phyloP scores from a whole-genome alignment of 345 rosid species.

The Eucalyptus marginata region DNA sequence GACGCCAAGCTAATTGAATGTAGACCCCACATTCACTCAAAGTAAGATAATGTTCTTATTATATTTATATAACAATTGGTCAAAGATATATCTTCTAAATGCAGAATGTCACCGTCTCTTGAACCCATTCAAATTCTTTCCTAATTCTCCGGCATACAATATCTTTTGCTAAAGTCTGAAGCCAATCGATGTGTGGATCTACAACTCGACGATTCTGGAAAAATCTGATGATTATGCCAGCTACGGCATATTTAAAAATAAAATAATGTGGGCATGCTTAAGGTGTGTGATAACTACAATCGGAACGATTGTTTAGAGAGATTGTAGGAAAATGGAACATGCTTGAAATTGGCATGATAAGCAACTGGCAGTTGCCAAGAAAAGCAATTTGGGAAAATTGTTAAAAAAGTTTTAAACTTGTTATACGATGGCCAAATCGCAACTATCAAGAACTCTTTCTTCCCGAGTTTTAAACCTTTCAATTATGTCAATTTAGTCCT shows the following conservation, averaged over 20 bases:
- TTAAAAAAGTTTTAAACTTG: too few relatives aligned
- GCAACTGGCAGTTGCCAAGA: background rate
- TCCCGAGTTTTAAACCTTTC: too few relatives aligned
- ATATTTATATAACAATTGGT: background rate
- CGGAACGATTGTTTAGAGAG: background rate
- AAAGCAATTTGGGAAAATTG: accelerated
- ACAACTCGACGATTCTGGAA: background rate
- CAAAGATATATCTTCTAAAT: background rate
- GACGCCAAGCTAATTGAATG: background rate
- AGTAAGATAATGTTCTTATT: background rate
- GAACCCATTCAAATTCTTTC: background rate
- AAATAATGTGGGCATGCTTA: background rate
- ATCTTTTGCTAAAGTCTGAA: background rate
- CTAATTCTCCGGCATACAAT: background rate
- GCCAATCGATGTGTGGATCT: background rate
- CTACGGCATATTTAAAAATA: background rate
- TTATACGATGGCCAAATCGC: background rate
- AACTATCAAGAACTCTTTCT: accelerated
- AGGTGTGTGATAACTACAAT: background rate
- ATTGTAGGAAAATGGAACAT: background rate
- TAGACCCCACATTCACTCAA: background rate
- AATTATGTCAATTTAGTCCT: accelerated
- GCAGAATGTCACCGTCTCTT: background rate
- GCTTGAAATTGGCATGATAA: background rate
- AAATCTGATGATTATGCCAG: background rate